Conservation (phyloP, 139 green algal species). For the Volvox reticuliferus region DNA sequence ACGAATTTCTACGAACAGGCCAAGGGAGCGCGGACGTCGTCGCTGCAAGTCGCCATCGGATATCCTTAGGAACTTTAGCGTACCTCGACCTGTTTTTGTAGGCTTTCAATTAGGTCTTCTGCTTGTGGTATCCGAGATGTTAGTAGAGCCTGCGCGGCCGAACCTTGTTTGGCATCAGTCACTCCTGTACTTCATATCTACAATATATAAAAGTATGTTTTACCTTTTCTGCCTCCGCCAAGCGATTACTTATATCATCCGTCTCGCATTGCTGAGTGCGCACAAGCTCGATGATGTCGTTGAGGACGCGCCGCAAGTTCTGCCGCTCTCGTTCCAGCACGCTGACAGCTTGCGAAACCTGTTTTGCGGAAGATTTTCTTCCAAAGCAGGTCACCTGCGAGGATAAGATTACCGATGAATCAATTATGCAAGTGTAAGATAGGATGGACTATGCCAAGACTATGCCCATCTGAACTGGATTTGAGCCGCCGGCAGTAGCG, state of each 20-base stretch:
- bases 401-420: no score
- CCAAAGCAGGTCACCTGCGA: constrained; percentile 1
- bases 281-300: not conserved
- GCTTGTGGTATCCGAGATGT: not conserved
- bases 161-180: not conserved
- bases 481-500: constrained; percentile 3
- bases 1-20: no score
- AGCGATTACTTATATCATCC: not conserved
- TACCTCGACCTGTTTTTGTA: constrained; percentile 11
- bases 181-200: no score
- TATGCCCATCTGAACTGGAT: not conserved
- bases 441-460: no score
- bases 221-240: not conserved
- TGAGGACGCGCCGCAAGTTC: not conserved
- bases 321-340: not conserved
- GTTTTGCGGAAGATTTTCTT: not conserved
- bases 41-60: no score
- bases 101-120: not conserved
- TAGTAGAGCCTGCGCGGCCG: not conserved
- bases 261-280: not conserved
- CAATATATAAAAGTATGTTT: not conserved
- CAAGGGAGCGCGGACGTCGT: no score
- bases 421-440: not conserved
- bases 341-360: not conserved
- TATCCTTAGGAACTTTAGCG: not conserved